These are phyloP conservation scores for Komagataea norvegica DNA, from an alignment of 1,139 yeast species.

Conservation along the genomic window DNA sequence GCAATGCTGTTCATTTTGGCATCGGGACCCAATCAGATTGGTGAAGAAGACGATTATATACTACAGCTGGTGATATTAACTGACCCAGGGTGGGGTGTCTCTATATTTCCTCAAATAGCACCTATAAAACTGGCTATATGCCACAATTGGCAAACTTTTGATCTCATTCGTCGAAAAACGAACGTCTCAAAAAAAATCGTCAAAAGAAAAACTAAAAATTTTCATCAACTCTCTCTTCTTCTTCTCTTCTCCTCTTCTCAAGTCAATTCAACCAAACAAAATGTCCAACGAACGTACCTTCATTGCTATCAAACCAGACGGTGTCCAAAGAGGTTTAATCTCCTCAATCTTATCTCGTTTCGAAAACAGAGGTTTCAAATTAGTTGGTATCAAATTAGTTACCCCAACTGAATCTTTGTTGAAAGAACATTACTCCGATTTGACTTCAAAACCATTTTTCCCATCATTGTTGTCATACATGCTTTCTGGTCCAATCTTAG, in stretches of 20 bases:
- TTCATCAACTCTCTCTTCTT: not conserved
- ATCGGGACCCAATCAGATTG: too few species aligned
- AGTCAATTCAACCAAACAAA: conserved; percentile 15
- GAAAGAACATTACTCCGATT: conserved; percentile 93
- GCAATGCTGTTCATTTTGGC: too few species aligned
- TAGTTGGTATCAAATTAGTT: conserved; percentile 91
- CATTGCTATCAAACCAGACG: conserved; percentile 99
- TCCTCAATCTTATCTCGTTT: conserved; percentile 88
- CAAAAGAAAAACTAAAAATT: conserved; percentile 1
- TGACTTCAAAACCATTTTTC: conserved; percentile 95
- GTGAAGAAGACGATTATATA: too few species aligned
- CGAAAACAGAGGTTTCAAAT: conserved; percentile 96
- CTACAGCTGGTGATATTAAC: too few species aligned
- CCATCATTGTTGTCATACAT: conserved; percentile 92
- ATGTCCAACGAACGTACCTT: conserved; percentile 88
- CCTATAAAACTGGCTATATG: too few species aligned
- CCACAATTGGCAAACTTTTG: too few species aligned
- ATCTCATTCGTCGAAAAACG: not conserved
- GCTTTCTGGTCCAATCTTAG: conserved; percentile 98
- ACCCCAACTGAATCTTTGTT: conserved; percentile 83
- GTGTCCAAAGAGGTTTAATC: conserved; percentile 98
- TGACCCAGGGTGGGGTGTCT: too few species aligned
- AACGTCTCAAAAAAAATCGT: not conserved
- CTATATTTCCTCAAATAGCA: too few species aligned
- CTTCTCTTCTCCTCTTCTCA: not conserved